Percentiles rank a stretch among this genome's conserved stretches.
phyloP scores from a whole-genome alignment of 2,329 filamentous ascomycete species.

The Stagonosporopsis chrysanthemi region DNA sequence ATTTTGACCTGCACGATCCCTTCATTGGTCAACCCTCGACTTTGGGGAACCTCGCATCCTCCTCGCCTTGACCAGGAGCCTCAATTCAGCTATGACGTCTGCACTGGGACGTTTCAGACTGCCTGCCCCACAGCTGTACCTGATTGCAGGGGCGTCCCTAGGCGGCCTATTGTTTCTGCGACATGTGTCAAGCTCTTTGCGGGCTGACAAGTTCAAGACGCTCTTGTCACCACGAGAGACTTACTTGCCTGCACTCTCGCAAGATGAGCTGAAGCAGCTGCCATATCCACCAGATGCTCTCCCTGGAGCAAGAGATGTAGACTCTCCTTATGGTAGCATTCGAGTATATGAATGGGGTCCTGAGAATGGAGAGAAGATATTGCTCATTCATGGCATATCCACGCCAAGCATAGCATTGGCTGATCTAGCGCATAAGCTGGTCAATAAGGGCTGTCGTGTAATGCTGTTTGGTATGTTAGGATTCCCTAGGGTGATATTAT shows the following conservation, averaged over 20 bases:
- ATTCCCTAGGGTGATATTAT: neutral
- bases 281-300: conserved; percentile 74
- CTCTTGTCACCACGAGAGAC: conserved; percentile 41
- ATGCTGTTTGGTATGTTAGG: conserved; percentile 71
- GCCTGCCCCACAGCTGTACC: conserved; percentile 28
- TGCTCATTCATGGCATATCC: conserved; percentile 82
- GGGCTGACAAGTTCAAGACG: conserved; percentile 21
- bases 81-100: conserved; percentile 19
- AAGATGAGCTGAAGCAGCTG: conserved; percentile 31
- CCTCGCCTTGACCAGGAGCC: conserved; percentile 21
- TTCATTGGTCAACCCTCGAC: conserved; percentile 27
- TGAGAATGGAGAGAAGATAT: conserved; percentile 71
- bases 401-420: conserved; percentile 77
- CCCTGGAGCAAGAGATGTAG: conserved; percentile 72
- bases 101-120: conserved; percentile 26
- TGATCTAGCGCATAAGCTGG: conserved; percentile 70
- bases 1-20: conserved; percentile 25
- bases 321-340: conserved; percentile 73
- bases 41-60: conserved; percentile 14
- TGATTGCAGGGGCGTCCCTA: conserved; percentile 38
- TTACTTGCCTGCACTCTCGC: conserved; percentile 35
- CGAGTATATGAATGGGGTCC: conserved; percentile 84
- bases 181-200: conserved; percentile 30
- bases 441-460: conserved; percentile 72
- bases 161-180: conserved; percentile 34